Conservation (phyloP, 2,329 filamentous ascomycete species). For the Neopestalotiopsis sp. region DNA sequence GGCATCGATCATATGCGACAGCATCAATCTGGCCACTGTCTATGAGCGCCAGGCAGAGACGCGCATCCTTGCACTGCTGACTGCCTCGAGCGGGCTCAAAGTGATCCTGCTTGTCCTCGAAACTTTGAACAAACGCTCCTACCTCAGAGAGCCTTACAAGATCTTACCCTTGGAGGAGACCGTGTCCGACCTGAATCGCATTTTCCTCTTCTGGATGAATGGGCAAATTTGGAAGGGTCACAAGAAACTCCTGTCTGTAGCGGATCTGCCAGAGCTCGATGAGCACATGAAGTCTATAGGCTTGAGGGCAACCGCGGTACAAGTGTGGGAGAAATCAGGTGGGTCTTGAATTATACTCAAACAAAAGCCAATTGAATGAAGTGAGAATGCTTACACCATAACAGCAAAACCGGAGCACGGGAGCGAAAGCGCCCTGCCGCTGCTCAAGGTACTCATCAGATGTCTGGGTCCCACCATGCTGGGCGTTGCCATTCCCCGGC, state of each 20-base stretch:
- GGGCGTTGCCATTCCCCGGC: constrained; percentile 27
- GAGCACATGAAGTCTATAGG: not conserved
- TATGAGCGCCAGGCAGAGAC: not conserved
- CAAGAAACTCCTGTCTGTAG: not conserved
- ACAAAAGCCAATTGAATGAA: not conserved
- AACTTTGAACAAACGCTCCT: not conserved
- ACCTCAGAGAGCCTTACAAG: not conserved
- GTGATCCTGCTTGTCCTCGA: not conserved
- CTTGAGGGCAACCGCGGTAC: not conserved
- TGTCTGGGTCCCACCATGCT: not conserved
- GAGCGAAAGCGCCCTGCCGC: not conserved
- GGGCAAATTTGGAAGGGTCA: not conserved
- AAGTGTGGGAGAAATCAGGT: not conserved
- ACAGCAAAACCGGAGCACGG: constrained; percentile 5
- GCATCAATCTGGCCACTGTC: not conserved
- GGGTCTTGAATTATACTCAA: not conserved
- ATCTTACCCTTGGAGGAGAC: not conserved
- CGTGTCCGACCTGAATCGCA: not conserved
- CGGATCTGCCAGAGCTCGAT: not conserved
- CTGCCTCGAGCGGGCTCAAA: constrained; percentile 1
- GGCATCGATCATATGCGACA: constrained; percentile 6
- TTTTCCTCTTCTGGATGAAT: not conserved
- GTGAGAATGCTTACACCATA: not conserved
- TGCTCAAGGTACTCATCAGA: constrained; percentile 4
- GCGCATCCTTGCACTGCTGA: not conserved